These are phyloP conservation scores for Penicillium paxilli DNA, from an alignment of 495 filamentous ascomycete genomes.

Conservation along the genomic window DNA sequence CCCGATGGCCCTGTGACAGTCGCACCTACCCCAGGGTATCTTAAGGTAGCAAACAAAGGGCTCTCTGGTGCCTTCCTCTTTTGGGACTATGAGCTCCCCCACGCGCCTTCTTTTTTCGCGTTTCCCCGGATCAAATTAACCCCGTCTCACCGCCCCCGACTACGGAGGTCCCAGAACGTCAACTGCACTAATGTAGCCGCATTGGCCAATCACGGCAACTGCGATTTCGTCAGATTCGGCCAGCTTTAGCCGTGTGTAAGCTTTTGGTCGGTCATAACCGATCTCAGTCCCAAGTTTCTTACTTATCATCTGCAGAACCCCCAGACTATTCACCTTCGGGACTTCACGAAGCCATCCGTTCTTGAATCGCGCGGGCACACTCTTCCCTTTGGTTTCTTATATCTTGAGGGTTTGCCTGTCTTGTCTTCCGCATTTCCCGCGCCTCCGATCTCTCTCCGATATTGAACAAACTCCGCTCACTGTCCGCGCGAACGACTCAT, in stretches of 20 bases:
- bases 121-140: constrained; percentile 1
- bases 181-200: no score
- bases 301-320: neutral
- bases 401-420: neutral
- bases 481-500: constrained; percentile 3
- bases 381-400: neutral
- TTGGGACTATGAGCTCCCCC: constrained; percentile 17
- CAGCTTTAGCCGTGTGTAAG: constrained; percentile 25
- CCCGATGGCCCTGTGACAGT: no score
- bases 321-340: neutral
- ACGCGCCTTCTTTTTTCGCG: constrained; percentile 22
- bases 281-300: constrained; percentile 6
- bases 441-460: constrained; percentile 22
- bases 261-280: constrained; percentile 18
- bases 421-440: constrained; percentile 1
- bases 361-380: neutral
- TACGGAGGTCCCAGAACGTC: neutral
- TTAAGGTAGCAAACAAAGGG: no score
- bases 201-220: constrained; percentile 20
- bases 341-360: neutral
- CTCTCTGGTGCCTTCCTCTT: constrained; percentile 9
- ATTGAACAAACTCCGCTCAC: constrained; percentile 8
- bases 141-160: constrained; percentile 21
- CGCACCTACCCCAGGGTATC: no score
- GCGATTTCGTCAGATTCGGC: constrained; percentile 16